Percentiles rank a stretch among this genome's conserved stretches.
phyloP scores from a whole-genome alignment of 2,329 filamentous ascomycete genomes.

The Pseudogymnoascus sp. region DNA sequence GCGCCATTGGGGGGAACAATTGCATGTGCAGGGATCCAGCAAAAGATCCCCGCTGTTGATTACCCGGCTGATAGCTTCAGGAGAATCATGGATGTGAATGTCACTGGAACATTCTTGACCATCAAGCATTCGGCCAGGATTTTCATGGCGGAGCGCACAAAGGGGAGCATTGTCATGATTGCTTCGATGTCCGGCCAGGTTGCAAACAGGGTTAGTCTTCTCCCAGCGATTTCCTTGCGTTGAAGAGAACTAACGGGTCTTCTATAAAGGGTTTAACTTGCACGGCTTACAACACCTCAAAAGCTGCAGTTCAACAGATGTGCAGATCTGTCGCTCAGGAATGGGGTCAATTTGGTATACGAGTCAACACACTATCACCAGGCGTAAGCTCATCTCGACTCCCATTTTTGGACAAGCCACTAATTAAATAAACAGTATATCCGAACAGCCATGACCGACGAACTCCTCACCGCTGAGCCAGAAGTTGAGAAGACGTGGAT shows the following conservation, averaged over 20 bases:
- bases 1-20: conserved; percentile 24
- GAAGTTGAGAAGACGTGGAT: conserved; percentile 55
- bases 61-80: conserved; percentile 52
- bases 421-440: conserved; percentile 32
- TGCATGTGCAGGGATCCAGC: conserved; percentile 45
- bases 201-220: conserved; percentile 14
- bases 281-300: conserved; percentile 57
- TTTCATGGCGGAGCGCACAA: conserved; percentile 36
- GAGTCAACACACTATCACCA: conserved; percentile 61
- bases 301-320: conserved; percentile 56
- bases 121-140: conserved; percentile 63
- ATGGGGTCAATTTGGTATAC: conserved; percentile 56
- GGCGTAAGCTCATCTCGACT: conserved; percentile 31
- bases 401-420: neutral
- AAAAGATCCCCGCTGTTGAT: conserved; percentile 41
- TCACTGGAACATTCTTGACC: conserved; percentile 64
- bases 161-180: conserved; percentile 46
- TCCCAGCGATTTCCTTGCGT: neutral
- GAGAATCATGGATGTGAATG: conserved; percentile 63
- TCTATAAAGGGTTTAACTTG: conserved; percentile 51
- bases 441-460: conserved; percentile 43
- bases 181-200: conserved; percentile 39
- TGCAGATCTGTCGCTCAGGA: conserved; percentile 54
- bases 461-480: conserved; percentile 32
- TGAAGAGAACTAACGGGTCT: neutral